These are phyloP conservation scores for Suillus alpinus DNA, from an alignment of 768 basidiomycete genomes.

Conservation along the genomic window DNA sequence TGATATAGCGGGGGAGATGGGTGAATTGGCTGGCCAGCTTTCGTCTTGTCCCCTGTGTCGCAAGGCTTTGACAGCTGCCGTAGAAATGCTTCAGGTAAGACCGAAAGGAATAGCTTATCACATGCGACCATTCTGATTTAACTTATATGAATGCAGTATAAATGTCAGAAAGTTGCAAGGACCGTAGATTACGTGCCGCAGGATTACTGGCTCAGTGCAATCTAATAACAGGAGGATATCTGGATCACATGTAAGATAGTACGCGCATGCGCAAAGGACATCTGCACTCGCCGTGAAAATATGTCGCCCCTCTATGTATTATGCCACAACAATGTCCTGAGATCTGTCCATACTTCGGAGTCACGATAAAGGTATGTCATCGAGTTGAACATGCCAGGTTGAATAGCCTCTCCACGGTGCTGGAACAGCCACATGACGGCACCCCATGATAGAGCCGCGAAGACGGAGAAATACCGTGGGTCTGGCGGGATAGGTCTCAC, in stretches of 20 bases:
- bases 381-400: constrained; percentile 94
- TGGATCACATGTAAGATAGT: constrained; percentile 6
- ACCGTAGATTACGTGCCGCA: constrained; percentile 45
- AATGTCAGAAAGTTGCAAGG: constrained; percentile 53
- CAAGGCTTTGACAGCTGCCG: constrained; percentile 61
- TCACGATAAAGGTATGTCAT: constrained; percentile 96
- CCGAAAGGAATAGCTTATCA: neutral
- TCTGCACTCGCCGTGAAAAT: constrained; percentile 5
- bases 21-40: constrained; percentile 43
- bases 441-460: constrained; percentile 91
- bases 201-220: constrained; percentile 7
- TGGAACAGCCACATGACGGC: constrained; percentile 96
- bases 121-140: neutral
- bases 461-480: constrained; percentile 77
- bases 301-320: constrained; percentile 51
- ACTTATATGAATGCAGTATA: constrained; percentile 46
- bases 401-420: constrained; percentile 83
- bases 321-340: constrained; percentile 88
- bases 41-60: constrained; percentile 49
- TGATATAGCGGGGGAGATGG: constrained; percentile 70
- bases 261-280: neutral
- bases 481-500: constrained; percentile 81
- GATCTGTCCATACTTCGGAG: constrained; percentile 79
- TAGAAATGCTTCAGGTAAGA: constrained; percentile 66
- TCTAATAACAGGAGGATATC: constrained; percentile 18